Base-by-base conservation (phyloP, 306 rosid species). In the Inga oerstediana region DNA sequence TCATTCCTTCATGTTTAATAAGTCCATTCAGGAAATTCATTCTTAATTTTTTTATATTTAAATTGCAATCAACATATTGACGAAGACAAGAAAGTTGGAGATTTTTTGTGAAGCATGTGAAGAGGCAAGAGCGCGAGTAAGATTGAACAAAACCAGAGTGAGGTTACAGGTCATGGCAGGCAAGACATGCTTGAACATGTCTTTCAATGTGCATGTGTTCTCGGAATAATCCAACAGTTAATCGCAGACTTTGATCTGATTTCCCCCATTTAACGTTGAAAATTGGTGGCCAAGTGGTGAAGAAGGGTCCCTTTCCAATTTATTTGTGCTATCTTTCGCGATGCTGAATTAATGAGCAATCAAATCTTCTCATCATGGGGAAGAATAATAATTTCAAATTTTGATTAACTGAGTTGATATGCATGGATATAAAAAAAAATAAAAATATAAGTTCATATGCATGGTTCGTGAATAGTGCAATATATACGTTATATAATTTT, bases 361-460 rank as follows among this genome's bases (percentile, higher is more conserved):
- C 58, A 75, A 87, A 87, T 87, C 80, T 69, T 69, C 35, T 49
- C 75, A 78, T 48, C 78, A 81, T 48, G 87, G 73, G 86, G 61
- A 61, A 39, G 68, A 30, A 61, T 61, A 79, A 83, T 76, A 69
- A 84, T 49, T 75, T 78, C 79, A 16, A 65, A 69, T 62, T 81
- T 81, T 24, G 79, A 78, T 59, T 10, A 9, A 22, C 24, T 81
- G 67, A 61, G 19, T 81, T 84, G 77, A 73, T 82, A 62, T 27
- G 17, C 65, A 58, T 58, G 11, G 30, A 58, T 58, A 9, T 19
- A 19, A 58, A 20, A n/a, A 0, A 54, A 58, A 7, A 58, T 54
- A 58, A 0, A 27, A 0, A 27, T 58, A 59, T 22, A n/a, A 22
- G 66, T n/a, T n/a, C 2, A 8, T 58, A 59, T 3, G 24, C 15